These are phyloP conservation scores for Chrysoporthe austroafricana DNA, from an alignment of 2,329 filamentous ascomycete genomes.

Conservation along the genomic window DNA sequence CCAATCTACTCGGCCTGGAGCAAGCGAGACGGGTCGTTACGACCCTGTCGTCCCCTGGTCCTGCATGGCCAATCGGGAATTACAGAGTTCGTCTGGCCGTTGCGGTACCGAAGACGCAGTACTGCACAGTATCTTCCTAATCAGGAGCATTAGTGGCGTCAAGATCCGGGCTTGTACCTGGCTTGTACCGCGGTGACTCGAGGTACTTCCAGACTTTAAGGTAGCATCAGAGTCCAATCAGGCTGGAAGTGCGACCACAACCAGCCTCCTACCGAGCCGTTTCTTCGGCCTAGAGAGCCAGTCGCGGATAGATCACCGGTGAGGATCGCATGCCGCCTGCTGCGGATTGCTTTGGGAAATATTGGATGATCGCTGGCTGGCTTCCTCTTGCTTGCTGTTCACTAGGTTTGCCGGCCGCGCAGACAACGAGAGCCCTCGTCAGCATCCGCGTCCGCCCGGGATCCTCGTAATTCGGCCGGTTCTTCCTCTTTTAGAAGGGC, in stretches of 20 bases:
- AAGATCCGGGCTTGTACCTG: constrained; percentile 16
- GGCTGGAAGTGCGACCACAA: constrained; percentile 8
- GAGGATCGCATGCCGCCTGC: constrained; percentile 13
- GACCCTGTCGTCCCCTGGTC: constrained; percentile 12
- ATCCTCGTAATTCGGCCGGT: background rate
- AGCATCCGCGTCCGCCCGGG: constrained; percentile 7
- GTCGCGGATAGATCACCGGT: constrained; percentile 22
- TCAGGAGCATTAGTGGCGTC: background rate
- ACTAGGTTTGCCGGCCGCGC: background rate
- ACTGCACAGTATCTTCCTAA: constrained; percentile 4
- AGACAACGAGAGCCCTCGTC: background rate
- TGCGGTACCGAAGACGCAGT: constrained; percentile 9
- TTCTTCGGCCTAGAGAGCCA: constrained; percentile 17
- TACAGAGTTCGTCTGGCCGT: constrained; percentile 10
- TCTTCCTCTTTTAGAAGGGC: background rate
- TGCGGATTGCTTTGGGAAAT: background rate
- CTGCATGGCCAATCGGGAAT: constrained; percentile 25
- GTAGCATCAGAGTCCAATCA: background rate
- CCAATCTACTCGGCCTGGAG: constrained; percentile 15
- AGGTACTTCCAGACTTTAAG: constrained; percentile 16
- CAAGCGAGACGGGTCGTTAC: constrained; percentile 24
- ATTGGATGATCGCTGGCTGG: constrained; percentile 5
- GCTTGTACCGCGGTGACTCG: constrained; percentile 14
- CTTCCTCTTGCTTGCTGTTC: background rate
- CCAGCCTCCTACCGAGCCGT: constrained; percentile 15